Base-by-base conservation (phyloP, 1,139 yeast genomes). In the Suhomyces bolitotheri region DNA sequence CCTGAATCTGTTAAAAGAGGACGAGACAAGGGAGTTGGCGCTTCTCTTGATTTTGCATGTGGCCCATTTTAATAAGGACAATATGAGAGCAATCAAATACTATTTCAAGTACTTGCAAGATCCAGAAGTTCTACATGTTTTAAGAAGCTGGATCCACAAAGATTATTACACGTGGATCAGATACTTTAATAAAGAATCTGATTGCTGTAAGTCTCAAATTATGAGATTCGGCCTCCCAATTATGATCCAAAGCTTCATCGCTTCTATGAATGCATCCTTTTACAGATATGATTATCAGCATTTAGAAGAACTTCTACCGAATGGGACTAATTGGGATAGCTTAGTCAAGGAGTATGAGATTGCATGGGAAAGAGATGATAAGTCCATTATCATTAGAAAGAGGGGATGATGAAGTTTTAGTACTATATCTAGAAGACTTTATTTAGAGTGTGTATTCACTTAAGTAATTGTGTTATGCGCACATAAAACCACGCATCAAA, bases 151-250 rank as follows among this genome's bases (percentile, higher is more conserved):
- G 71, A 49, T 66, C 16, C 51, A 41, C 5, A 45, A 50, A 25
- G 75, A 77, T 43, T 74, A 64, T 47, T 41, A 53, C 26, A 46
- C 40, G 5, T 78, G 83, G 83, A 47, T 64, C 8, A 47, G 43
- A 12, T 34, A 61, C 0, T 73, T 59, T 42, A 60, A 64, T 31
- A 38, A 48, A 25, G 67, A 59, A 46, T 46, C 51, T 22, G 66
- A 61, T 45, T 58, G 48, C 28, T 52, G 58, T n/a, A 46, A 49
- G 19, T 43, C 55, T 7, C 47, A 59, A 3, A 49, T 76, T 10
- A 74, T 76, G 80, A 48, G 56, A 16, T 59, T 64, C 43, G 80
- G 80, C 0, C 42, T 62, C 2, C 36, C 49, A 1, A 34, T 31
- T 6, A 64, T 75, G 53, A 35, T 64, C 2, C 34, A 42, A 4